Base-by-base conservation (phyloP, 331 rosid genomes). In the Malus hybrid region DNA sequence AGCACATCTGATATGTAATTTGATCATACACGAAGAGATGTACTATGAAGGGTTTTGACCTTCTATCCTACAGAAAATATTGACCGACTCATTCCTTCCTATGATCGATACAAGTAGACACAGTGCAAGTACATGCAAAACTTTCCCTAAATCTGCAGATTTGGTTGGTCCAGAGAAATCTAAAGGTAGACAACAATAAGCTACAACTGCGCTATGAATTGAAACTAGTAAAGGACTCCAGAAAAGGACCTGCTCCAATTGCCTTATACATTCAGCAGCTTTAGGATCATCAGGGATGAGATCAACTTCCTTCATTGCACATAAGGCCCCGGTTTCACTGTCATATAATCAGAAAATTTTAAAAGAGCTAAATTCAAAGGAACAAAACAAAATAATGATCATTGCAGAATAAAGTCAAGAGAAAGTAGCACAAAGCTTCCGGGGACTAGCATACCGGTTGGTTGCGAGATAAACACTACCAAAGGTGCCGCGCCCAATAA, bases 251-350 rank as follows among this genome's bases (percentile, higher is more conserved):
- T 92, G 97, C 79, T 95, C 90, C 67, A 94, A 87, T 72, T 92
- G 99, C 89, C 87, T 94, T 63, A 90, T 82, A 85, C 89, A 75
- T 79, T 92, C 96, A 33, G 89, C 86, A 82, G 89, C 87, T 76
- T 94, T 92, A 74, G 97, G 89, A 82, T 92, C 97, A 86, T 94
- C 97, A 18, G 84, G 93, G 82, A 94, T 86, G 84, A 94, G 80
- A 72, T 94, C 97, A 78, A 94, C 99, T 86, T 90, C 99, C 86
- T 94, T 94, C 97, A 94, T 84, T 61, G 97, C 97, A 80, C 97
- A 94, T 15, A 88, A 88, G 75, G 99, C 97, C 80, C 99, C 99
- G 1, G 93, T 94, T 82, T 86, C 92, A 56, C 97, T 94, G 74
- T 48, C 76, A 81, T 7, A 74, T 24, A 66, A 66, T 82, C 32